These are phyloP conservation scores for Canariomyces notabilis DNA, from an alignment of 2,329 filamentous ascomycete species.

Conservation along the genomic window DNA sequence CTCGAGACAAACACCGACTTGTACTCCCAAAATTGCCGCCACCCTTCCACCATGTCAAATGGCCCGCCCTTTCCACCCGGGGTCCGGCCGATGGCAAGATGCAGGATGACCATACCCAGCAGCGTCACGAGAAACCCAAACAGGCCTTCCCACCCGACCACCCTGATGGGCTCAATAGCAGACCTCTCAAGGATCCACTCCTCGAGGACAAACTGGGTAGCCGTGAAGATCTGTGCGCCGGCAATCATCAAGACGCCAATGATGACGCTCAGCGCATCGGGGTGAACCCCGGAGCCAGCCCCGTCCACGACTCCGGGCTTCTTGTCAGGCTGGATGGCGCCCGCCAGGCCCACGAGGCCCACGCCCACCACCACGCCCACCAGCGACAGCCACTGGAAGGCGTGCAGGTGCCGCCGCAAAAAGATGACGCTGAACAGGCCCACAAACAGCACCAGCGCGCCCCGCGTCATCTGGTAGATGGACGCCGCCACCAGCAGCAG, in stretches of 20 bases:
- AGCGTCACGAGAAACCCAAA: slow-evolving; percentile 83
- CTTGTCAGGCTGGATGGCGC: slow-evolving; percentile 69
- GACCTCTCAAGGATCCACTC: slow-evolving; percentile 77
- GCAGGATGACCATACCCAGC: slow-evolving; percentile 72
- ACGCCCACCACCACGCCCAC: slow-evolving; percentile 85
- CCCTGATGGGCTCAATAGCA: slow-evolving; percentile 70
- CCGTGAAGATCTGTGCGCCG: slow-evolving; percentile 92
- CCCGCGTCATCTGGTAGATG: slow-evolving; percentile 98
- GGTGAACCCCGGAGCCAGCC: slow-evolving; percentile 33
- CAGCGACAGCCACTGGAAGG: slow-evolving; percentile 92
- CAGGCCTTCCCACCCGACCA: slow-evolving; percentile 93
- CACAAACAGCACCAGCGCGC: slow-evolving; percentile 91
- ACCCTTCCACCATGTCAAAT: slow-evolving; percentile 85
- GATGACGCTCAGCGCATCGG: slow-evolving; percentile 59
- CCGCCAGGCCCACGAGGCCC: slow-evolving; percentile 82
- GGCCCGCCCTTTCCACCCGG: slow-evolving; percentile 71
- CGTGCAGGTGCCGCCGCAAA: slow-evolving; percentile 67
- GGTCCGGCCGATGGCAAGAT: slow-evolving; percentile 71
- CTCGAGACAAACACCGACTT: slow-evolving; percentile 69
- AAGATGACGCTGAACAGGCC: slow-evolving; percentile 93
- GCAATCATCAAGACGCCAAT: slow-evolving; percentile 88
- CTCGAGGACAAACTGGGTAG: slow-evolving; percentile 91
- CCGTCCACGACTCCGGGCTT: slow-evolving; percentile 40
- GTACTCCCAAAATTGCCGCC: slow-evolving; percentile 72
- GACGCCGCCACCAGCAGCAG: slow-evolving; percentile 89